Conservation (phyloP, 1,139 yeast species). For the Kluyveromyces sp. region DNA sequence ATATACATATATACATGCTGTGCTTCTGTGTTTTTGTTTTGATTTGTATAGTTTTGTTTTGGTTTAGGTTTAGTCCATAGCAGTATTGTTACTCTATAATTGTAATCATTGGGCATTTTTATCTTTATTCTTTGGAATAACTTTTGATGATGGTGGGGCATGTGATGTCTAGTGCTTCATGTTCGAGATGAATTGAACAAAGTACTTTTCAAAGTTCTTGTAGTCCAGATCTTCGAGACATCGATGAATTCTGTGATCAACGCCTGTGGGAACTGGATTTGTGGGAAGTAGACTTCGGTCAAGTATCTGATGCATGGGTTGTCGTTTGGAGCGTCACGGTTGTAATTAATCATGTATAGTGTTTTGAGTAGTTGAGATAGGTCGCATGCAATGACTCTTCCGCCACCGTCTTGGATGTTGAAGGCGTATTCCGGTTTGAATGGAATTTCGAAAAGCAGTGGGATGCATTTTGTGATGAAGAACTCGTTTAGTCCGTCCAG, state of each 20-base stretch:
- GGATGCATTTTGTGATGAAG: constrained; percentile 60
- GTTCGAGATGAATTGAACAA: constrained; percentile 48
- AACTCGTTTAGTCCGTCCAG: constrained; percentile 68
- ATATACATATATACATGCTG: too few relatives aligned
- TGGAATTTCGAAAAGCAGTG: constrained; percentile 71
- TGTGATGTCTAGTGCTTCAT: constrained; percentile 15
- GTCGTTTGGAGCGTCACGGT: constrained; percentile 19
- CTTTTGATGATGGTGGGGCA: neutral
- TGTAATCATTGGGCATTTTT: too few relatives aligned
- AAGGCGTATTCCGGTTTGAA: constrained; percentile 55
- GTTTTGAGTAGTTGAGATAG: constrained; percentile 63
- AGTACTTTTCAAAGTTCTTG: constrained; percentile 59
- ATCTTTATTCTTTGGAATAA: neutral
- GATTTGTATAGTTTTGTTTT: too few relatives aligned
- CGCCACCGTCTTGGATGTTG: constrained; percentile 71
- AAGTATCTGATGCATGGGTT: constrained; percentile 42
- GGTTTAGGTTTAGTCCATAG: too few relatives aligned
- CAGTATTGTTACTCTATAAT: too few relatives aligned
- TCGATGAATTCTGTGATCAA: constrained; percentile 51
- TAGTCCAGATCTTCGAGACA: constrained; percentile 45
- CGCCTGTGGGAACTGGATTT: constrained; percentile 53
- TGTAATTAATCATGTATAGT: constrained; percentile 35
- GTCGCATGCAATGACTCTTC: constrained; percentile 67
- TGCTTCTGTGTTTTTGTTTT: too few relatives aligned
- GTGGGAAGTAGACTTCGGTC: constrained; percentile 44